Evolutionary conservation across 768 basidiomycete genomes (phyloP).

Genomic region (Sutorius australiensis): DNA sequence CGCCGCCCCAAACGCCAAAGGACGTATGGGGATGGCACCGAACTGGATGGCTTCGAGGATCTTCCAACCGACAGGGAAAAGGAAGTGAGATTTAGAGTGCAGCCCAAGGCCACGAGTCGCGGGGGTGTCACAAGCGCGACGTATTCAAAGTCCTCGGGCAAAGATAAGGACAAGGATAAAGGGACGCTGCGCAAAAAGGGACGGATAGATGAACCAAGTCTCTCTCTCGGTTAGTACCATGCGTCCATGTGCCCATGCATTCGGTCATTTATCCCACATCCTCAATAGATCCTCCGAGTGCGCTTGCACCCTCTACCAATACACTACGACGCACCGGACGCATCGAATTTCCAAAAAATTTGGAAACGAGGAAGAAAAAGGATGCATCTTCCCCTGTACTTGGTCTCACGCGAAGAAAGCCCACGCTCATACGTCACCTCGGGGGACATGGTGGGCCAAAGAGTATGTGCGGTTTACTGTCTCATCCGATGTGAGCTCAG

Average conservation of each 20-base stretch:
- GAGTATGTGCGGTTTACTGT: conserved; percentile 45
- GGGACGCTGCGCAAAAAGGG: conserved; percentile 57
- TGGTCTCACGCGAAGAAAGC: conserved; percentile 60
- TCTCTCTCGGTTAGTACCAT: conserved; percentile 37
- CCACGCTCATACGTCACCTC: conserved; percentile 84
- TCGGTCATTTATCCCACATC: neutral
- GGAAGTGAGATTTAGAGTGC: conserved; percentile 69
- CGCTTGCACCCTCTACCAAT: conserved; percentile 45
- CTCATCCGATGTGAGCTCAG: conserved; percentile 13
- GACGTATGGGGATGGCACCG: conserved; percentile 84
- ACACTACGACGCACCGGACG: conserved; percentile 55
- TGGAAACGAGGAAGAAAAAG: conserved; percentile 52
- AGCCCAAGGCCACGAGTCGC: conserved; percentile 66
- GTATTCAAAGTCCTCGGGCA: conserved; percentile 39
- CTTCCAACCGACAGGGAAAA: conserved; percentile 82
- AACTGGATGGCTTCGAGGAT: conserved; percentile 85
- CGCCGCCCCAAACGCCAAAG: conserved; percentile 73
- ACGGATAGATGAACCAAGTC: conserved; percentile 42
- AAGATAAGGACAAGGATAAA: conserved; percentile 43
- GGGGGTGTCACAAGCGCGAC: conserved; percentile 40
- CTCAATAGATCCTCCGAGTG: conserved; percentile 19
- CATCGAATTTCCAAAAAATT: conserved; percentile 49
- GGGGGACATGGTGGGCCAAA: conserved; percentile 65
- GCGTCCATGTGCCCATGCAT: neutral
- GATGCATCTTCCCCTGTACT: conserved; percentile 42